These are phyloP conservation scores for Cucumis hystrix DNA, from an alignment of 306 rosid genomes.

Conservation along the genomic window DNA sequence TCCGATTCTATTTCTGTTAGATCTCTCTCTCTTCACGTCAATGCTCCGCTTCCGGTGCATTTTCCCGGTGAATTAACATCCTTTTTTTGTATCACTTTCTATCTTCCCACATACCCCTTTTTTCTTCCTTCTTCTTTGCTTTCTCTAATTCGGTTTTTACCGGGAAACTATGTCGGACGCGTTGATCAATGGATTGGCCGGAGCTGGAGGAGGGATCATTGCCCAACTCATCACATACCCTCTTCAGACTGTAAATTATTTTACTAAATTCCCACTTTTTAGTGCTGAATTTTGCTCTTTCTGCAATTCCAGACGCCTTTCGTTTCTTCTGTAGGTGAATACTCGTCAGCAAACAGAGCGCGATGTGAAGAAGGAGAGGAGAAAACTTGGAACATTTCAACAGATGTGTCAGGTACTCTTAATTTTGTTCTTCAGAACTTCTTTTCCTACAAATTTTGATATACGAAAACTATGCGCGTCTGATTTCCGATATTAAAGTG, in stretches of 20 bases:
- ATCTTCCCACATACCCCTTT: neutral
- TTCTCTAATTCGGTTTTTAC: neutral
- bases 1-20: neutral
- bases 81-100: neutral
- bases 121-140: neutral
- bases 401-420: slow-evolving; percentile 60
- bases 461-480: neutral
- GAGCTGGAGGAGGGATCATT: slow-evolving; percentile 98
- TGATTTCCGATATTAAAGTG: neutral
- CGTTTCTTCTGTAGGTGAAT: slow-evolving; percentile 50
- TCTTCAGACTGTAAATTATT: slow-evolving; percentile 60
- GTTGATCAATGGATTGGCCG: slow-evolving; percentile 89
- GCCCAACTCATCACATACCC: slow-evolving; percentile 97
- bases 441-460: neutral
- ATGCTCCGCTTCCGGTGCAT: neutral
- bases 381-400: slow-evolving; percentile 41
- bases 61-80: neutral
- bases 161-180: slow-evolving; percentile 71
- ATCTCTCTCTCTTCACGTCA: neutral
- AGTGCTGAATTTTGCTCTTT: neutral
- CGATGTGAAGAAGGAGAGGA: slow-evolving; percentile 48
- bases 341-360: slow-evolving; percentile 96
- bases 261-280: neutral
- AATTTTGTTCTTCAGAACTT: neutral
- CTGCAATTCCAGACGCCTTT: neutral